Evolutionary conservation across 2,329 filamentous ascomycete genomes (phyloP), one percentile per base, ranked within the genome.

Genomic region (Clarireedia homoeocarpa): DNA sequence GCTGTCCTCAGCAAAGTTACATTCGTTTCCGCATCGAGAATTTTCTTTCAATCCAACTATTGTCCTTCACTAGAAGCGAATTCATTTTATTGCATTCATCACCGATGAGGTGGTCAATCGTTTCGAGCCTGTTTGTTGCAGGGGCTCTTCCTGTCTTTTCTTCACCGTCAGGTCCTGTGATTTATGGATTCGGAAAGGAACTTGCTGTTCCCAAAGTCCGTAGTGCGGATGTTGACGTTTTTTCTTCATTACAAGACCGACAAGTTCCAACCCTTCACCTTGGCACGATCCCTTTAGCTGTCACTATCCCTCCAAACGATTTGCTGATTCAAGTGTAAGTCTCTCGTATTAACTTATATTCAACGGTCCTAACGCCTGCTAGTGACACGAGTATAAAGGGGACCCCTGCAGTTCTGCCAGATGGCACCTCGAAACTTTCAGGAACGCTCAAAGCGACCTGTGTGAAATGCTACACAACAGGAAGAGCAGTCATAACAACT

Each of bases 401-500:
- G 2, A 36, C 15, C 0, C n/a, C 38, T 47, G 20, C 39, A 15
- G 10, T 42, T 42, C n/a, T n/a, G 39, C 39, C 39, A 42, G 40
- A 53, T 7, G 40, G 5, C 15, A 10, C 39, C 9, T 20, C 39
- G 9, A 53, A 26, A n/a, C 9, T 27, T 6, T 6, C 20, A 9
- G 9, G 20, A 38, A 38, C 4, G 3, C 10, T 27, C 30, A 48
- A 53, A 27, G 46, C 38, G 17, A 57, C 7, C 17, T 55, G 47
- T 15, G 36, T 53, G 14, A 45, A 26, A 14, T 59, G 34, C 36
- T 57, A 27, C n/a, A 57, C 47, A 10, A 54, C 49, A 6, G 50
- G 57, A 17, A 54, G 14, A 9, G 44, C 27, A 10, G 40, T 53
- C 6, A 14, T 48, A 17, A 48, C 30, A 10, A 59, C 50, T 7